These are phyloP conservation scores for Eucalyptus shirleyi DNA, from an alignment of 345 rosid species.

Conservation along the genomic window DNA sequence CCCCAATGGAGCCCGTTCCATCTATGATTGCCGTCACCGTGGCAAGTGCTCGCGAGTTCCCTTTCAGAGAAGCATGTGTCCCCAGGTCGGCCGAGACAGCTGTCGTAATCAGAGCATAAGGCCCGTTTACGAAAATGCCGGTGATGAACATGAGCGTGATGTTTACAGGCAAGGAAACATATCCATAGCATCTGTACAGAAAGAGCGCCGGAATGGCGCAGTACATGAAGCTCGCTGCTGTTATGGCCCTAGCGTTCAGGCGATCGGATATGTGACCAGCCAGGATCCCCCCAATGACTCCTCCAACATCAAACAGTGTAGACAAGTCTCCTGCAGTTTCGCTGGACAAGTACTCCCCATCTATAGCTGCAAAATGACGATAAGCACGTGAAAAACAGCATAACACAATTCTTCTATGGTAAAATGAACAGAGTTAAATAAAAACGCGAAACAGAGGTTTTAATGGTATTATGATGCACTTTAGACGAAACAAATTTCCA, in stretches of 20 bases:
- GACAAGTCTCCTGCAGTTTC: constrained; percentile 81
- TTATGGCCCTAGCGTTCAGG: constrained; percentile 71
- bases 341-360: constrained; percentile 62
- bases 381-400: background rate
- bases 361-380: constrained; percentile 45
- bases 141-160: constrained; percentile 62
- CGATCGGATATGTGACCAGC: constrained; percentile 90
- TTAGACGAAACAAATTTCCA: background rate
- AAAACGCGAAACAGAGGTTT: background rate
- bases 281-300: constrained; percentile 84
- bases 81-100: constrained; percentile 95
- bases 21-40: constrained; percentile 92
- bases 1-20: constrained; percentile 97
- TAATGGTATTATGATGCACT: background rate
- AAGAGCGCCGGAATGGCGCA: constrained; percentile 79
- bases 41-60: constrained; percentile 81
- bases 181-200: constrained; percentile 71
- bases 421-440: background rate
- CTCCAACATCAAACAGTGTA: constrained; percentile 88
- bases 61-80: constrained; percentile 71
- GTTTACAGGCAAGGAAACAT: constrained; percentile 46
- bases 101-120: constrained; percentile 83
- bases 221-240: constrained; percentile 85
- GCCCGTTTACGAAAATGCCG: constrained; percentile 84
- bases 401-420: background rate